Base-by-base conservation (phyloP, 768 basidiomycete species). In the Hypholoma fasciculare region DNA sequence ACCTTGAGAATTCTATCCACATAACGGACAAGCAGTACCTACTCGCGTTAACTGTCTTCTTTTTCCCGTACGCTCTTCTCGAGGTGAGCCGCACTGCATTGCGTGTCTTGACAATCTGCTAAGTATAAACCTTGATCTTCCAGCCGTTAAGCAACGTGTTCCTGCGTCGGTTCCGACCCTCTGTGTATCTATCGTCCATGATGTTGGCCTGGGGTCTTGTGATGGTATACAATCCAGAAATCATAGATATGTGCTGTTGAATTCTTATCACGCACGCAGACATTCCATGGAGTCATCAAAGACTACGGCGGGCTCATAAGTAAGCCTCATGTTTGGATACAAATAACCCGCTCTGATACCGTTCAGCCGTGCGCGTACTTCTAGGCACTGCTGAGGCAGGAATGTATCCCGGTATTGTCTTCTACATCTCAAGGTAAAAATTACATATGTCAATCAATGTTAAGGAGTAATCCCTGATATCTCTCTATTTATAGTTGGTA, bases 41-140 rank as follows among this genome's bases (percentile, higher is more conserved):
- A 30, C 76, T 87, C 53, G 85, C 86, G 4, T 73, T 89, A 50
- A 88, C 87, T 4, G 79, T 89, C 3, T 92, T 92, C 76, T 92
- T 90, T 74, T 86, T 90, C 56, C 85, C 86, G 8, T 92, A 87
- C 67, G 77, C 88, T 20, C 59, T 86, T 42, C 85, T 90, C 14
- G 89, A 90, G 78, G 89, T 87, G 58, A 74, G 56, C 4, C 34
- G 16, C 38, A 13, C 17, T 26, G 16, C 34, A 38, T 30, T 47
- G 26, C 20, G 17, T 14, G 48, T 52, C 17, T 23, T 36, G 42
- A 20, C 53, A 19, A 59, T 63, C 49, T 4, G 23, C 23, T 37
- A 38, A 1, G 23, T 14, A 34, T 50, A 36, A 26, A 23, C 12
- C 38, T 52, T 40, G 12, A 27, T 26, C 52, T 44, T 19, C 50